Evolutionary conservation across 2,329 filamentous ascomycete genomes (phyloP).

Genomic region (Trichophyton mentagrophytes): DNA sequence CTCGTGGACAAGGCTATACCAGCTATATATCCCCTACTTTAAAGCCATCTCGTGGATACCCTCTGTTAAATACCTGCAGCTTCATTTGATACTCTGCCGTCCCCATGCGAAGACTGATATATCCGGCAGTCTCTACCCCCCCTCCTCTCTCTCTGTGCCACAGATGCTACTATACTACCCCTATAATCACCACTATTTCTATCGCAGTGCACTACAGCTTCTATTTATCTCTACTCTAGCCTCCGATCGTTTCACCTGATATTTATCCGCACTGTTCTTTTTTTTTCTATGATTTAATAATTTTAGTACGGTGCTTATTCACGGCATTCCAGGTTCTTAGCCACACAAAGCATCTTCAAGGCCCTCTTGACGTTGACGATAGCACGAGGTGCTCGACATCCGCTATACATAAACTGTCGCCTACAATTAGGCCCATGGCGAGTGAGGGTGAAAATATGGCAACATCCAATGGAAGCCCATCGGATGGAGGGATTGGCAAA

Average conservation of each 20-base stretch:
- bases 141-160: neutral
- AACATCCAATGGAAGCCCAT: neutral
- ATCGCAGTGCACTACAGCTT: slow-evolving; percentile 75
- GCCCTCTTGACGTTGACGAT: neutral
- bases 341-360: neutral
- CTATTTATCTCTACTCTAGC: slow-evolving; percentile 69
- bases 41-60: neutral
- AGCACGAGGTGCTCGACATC: neutral
- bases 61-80: neutral
- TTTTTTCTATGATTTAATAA: neutral
- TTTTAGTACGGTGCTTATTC: neutral
- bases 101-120: neutral
- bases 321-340: neutral
- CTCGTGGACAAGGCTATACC: neutral
- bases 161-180: slow-evolving; percentile 66
- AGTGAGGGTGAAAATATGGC: neutral
- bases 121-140: neutral
- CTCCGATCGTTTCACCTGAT: slow-evolving; percentile 60
- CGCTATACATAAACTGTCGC: neutral
- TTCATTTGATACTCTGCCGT: neutral
- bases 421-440: neutral
- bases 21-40: neutral
- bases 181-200: slow-evolving; percentile 88
- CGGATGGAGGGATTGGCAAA: neutral
- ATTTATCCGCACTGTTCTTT: neutral